Evolutionary conservation across 148 eudicot species (phyloP), one percentile per base, ranked within the genome.

Genomic region (Cornus kousa): DNA sequence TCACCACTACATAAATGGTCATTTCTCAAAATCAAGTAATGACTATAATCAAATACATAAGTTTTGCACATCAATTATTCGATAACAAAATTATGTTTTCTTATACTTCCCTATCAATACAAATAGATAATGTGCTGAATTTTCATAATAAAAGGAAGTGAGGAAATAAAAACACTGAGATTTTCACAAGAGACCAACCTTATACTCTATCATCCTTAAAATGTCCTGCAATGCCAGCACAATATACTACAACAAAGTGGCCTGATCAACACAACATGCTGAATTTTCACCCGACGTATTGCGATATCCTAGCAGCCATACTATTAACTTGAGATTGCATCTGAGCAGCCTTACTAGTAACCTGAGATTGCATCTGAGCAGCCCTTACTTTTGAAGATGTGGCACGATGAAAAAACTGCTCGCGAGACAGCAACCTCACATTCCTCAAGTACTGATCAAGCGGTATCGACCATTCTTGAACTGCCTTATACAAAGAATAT

Each of bases 391-490:
- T 96, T 0, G 91, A 83, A 22, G 84, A 64, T 7, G 86, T 84
- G 4, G 98, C 99, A 50, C 98, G 84, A 75, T 92, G 95, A 62
- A 96, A 89, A 66, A 96, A 96, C 87, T 96, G 99, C 80, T 96
- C 98, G 7, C 99, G 82, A 0, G 99, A 92, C 87, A 96, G 82
- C 78, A 82, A 67, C 86, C 99, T 88, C 73, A 96, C 89, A 76
- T 82, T 93, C 85, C 86, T 96, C 91, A 93, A 82, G 82, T 96
- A 96, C 84, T 85, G 91, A 87, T 88, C 98, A 85, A 92, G 88
- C 0, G 97, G 90, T 22, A 96, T 69, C 0, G 86, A 87, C 76
- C 98, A 98, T 9, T 96, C 97, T 59, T 96, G 99, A 39, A 85
- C 89, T 0, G 94, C 98, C 86, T 93, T 96, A 80, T 96, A 98